Evolutionary conservation across 2,329 filamentous ascomycete genomes (phyloP), one percentile per base, ranked within the genome.

Genomic region (Cytospora schulzeri): DNA sequence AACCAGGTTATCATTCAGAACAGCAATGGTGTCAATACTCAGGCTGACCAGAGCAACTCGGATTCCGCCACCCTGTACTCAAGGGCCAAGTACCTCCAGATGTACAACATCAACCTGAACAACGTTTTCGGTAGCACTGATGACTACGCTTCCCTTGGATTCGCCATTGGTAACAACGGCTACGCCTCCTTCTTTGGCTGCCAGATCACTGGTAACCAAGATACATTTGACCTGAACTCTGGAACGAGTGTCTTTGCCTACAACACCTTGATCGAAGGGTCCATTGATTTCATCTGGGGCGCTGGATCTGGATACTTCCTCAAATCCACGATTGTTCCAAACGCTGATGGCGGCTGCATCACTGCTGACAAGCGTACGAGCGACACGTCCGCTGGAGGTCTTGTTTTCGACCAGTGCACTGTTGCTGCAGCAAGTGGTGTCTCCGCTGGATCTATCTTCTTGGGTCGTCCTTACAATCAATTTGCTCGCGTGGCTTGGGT

Each of bases 271-370:
- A 73, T 78, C 38, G 74, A 76, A 62, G 77, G 76, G 5, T 77
- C 76, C 29, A 72, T 78, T 38, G 77, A 81, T 45, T 79, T 80
- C 73, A 80, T 75, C 9, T 75, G 76, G 69, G 79, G 79, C 12
- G 71, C 74, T 29, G 79, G 79, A 3, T 73, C 78, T 0, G 79
- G 72, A 8, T 81, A 81, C 67, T 81, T 82, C 73, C 70, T 75
- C 53, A 73, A 74, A 59, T 72, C 70, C 24, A 74, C 70, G 33
- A 74, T 75, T 45, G 63, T 73, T 3, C 71, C 73, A 1, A 75
- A 75, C 61, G 65, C 69, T 12, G 73, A 74, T 29, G 69, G 69
- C 9, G 66, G 74, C n/a, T 69, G 71, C 3, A 61, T 75, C 22
- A 75, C 73, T 0, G 73, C 73, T 70, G 71, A 73, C 66, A 81